Base-by-base conservation (phyloP, 179 eudicot genomes). In the Carnegiea gigantea region DNA sequence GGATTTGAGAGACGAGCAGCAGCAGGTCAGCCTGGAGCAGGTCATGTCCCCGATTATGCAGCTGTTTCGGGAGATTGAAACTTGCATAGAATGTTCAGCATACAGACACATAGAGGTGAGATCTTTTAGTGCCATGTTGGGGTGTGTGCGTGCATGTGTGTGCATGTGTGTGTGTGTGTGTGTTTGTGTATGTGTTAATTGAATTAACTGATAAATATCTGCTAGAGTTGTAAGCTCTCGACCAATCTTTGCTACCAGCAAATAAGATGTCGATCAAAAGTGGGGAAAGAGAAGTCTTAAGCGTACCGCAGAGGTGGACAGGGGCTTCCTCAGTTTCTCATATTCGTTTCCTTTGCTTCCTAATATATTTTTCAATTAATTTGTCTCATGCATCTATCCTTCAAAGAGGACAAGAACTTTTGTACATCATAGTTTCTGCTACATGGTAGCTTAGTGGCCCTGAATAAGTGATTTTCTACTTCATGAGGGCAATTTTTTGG, bases 1-100 rank as follows among this genome's bases (percentile, higher is more conserved):
- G 87, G 99, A 97, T 87, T 83, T 90, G 87, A 92, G 98, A 84
- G 97, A 90, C 78, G 98, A 93, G n/a, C 91, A 90, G 49, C 92
- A 91, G 46, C 89, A 91, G 76, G 82, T 90, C 78, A 95, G 89
- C 79, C 79, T 97, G 83, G 97, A 93, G 89, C 97, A 92, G 90
- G 95, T 93, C 85, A 95, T 97, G 98, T 91, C 98, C 9, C 98
- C 99, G n/a, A 93, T 97, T 70, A 97, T 93, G 99, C 98, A 97
- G 81, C 97, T 93, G 76, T 97, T 93, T 88, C 95, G 95, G 80
- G 99, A 97, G 90, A 95, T 97, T 85, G 99, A 97, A 81, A 97
- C 97, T 57, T 97, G 98, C 84, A 93, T 95, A 21, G 99, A 95
- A 77, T 97, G 99, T 80, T 97, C 99, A 40, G 97, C 99, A 28